Evolutionary conservation across 163 green algal genomes (phyloP).

Genomic region (Smithsoniella earleae): DNA sequence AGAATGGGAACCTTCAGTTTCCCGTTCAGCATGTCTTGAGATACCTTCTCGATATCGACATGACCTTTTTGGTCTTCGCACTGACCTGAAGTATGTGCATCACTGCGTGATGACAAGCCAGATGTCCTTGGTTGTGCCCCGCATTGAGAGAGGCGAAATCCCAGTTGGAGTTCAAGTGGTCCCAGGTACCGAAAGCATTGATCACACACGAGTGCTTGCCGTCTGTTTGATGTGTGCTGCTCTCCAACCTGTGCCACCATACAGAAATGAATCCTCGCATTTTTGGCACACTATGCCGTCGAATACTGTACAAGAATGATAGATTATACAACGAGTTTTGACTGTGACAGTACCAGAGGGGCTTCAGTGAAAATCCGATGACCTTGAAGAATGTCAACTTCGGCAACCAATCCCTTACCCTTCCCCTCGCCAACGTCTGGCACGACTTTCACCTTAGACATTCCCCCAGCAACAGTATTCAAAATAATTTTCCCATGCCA

Average conservation of each 20-base stretch:
- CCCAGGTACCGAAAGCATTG: conserved; percentile 26
- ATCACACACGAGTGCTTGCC: conserved; percentile 25
- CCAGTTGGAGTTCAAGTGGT: conserved; percentile 14
- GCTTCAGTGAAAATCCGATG: conserved; percentile 10
- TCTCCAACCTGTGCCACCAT: conserved; percentile 8
- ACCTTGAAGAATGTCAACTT: background rate
- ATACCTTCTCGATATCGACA: too few relatives aligned
- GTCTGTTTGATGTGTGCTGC: conserved; percentile 12
- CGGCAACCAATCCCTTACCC: background rate
- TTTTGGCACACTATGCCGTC: too few relatives aligned
- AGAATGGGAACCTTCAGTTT: background rate
- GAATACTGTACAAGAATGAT: too few relatives aligned
- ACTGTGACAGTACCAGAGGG: background rate
- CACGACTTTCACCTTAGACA: conserved; percentile 17
- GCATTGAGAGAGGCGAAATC: conserved; percentile 26
- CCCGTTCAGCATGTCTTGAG: too few relatives aligned
- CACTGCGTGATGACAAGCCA: too few relatives aligned
- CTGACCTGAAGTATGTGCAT: too few relatives aligned
- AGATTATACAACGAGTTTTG: too few relatives aligned
- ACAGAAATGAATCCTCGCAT: too few relatives aligned
- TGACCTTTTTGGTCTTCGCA: too few relatives aligned
- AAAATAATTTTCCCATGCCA: too few relatives aligned
- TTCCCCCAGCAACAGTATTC: too few relatives aligned
- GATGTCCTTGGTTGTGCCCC: too few relatives aligned
- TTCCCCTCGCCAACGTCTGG: background rate